These are phyloP conservation scores for Hippophae gyantsensis DNA, from an alignment of 306 rosid species.

Conservation along the genomic window DNA sequence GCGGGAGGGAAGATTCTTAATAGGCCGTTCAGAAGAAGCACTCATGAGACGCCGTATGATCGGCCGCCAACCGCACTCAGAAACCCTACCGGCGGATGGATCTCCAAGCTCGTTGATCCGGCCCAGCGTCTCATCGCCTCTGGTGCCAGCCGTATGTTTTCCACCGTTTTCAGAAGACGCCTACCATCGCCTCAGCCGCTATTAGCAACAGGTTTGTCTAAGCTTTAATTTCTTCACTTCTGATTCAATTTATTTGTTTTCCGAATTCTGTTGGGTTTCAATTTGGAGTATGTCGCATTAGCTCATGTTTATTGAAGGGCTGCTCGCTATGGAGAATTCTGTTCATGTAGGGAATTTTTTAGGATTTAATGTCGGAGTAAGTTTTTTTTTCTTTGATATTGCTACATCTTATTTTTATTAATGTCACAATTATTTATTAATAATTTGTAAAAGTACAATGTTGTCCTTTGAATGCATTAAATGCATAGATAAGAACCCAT, in stretches of 20 bases:
- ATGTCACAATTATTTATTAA: too few relatives aligned
- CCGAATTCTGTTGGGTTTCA: too few relatives aligned
- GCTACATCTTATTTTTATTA: too few relatives aligned
- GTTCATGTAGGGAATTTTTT: too few relatives aligned
- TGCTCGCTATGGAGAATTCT: too few relatives aligned
- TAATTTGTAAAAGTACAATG: too few relatives aligned
- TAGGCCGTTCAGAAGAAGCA: slow-evolving; percentile 37
- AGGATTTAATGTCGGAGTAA: too few relatives aligned
- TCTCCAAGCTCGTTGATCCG: slow-evolving; percentile 83
- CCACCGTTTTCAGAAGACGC: slow-evolving; percentile 67
- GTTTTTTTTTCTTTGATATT: too few relatives aligned
- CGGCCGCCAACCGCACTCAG: slow-evolving; percentile 52
- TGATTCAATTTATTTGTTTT: neutral
- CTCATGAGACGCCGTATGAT: slow-evolving; percentile 74
- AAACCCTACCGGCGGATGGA: slow-evolving; percentile 62
- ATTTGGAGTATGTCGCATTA: too few relatives aligned
- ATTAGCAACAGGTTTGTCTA: slow-evolving; percentile 6
- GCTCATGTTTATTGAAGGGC: too few relatives aligned
- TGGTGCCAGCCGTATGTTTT: slow-evolving; percentile 60
- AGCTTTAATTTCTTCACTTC: neutral
- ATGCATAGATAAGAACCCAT: too few relatives aligned
- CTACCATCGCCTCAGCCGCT: slow-evolving; percentile 53
- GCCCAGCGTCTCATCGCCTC: slow-evolving; percentile 64
- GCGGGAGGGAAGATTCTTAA: slow-evolving; percentile 85
- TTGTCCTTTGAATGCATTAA: too few relatives aligned